These are phyloP conservation scores for Sequoia sempervirens DNA, from an alignment of 75 land plant genomes.

Conservation along the genomic window DNA sequence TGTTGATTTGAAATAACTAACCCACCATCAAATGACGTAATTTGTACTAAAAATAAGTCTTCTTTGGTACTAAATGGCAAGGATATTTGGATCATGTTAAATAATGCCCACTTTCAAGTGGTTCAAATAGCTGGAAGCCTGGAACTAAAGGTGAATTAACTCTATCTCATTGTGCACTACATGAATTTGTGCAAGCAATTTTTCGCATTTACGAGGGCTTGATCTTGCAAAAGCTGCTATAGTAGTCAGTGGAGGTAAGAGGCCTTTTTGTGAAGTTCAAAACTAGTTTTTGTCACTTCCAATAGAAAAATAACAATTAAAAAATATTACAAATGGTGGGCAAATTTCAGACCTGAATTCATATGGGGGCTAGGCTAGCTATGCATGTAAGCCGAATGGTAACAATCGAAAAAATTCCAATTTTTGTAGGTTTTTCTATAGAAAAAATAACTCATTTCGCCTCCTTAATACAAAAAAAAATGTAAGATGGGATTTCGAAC, in stretches of 20 bases:
- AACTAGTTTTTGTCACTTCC: too few relatives aligned
- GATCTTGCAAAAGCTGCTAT: constrained; percentile 27
- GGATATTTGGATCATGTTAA: constrained; percentile 81
- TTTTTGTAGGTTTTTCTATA: too few relatives aligned
- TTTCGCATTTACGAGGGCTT: constrained; percentile 63
- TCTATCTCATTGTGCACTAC: constrained; percentile 85
- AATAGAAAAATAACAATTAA: too few relatives aligned
- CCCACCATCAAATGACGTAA: constrained; percentile 89
- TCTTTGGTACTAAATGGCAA: constrained; percentile 67
- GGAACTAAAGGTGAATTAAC: constrained; percentile 74
- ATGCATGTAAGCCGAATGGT: too few relatives aligned
- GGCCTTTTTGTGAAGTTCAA: neutral
- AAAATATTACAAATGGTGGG: too few relatives aligned
- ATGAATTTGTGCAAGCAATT: constrained; percentile 80
- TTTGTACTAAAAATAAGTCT: constrained; percentile 68
- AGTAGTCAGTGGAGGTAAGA: constrained; percentile 21
- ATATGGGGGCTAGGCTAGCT: too few relatives aligned
- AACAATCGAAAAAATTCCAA: too few relatives aligned
- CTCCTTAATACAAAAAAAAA: too few relatives aligned
- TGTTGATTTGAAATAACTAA: constrained; percentile 91
- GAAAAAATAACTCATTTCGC: too few relatives aligned
- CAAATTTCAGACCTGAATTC: too few relatives aligned
- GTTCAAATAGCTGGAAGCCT: constrained; percentile 75
- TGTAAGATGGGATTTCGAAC: too few relatives aligned
- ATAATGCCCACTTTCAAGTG: constrained; percentile 77